A percentile compares a stretch with the other conserved stretches of the same genome.
phyloP scores from a whole-genome alignment of 2,329 filamentous ascomycete genomes.

The Penicillium concentricum region DNA sequence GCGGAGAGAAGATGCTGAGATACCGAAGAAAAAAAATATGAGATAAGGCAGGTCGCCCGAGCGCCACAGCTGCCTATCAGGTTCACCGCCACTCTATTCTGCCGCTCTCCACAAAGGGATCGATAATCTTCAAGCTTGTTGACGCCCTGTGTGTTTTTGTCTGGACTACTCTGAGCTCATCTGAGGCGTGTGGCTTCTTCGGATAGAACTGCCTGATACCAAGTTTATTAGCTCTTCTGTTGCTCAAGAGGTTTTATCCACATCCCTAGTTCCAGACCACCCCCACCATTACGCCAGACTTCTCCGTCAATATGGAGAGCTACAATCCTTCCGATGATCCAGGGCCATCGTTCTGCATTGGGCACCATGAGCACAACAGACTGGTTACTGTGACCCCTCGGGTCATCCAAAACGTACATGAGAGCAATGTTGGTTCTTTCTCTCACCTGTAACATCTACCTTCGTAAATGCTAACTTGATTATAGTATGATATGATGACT shows the following conservation, averaged over 20 bases:
- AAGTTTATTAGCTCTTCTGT: neutral
- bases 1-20: conserved; percentile 9
- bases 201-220: neutral
- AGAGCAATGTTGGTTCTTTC: conserved; percentile 49
- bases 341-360: conserved; percentile 56
- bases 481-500: conserved; percentile 65
- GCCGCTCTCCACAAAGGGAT: conserved; percentile 33
- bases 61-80: conserved; percentile 29
- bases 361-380: conserved; percentile 60
- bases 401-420: conserved; percentile 56
- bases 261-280: conserved; percentile 1
- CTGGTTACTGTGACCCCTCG: conserved; percentile 49
- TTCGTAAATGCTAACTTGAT: conserved; percentile 6
- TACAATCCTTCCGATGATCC: conserved; percentile 35
- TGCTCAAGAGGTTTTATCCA: neutral
- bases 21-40: conserved; percentile 24
- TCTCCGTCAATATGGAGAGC: conserved; percentile 31
- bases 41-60: conserved; percentile 35
- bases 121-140: conserved; percentile 12
- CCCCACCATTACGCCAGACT: conserved; percentile 4
- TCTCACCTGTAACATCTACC: neutral
- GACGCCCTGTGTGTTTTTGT: neutral
- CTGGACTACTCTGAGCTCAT: neutral
- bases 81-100: conserved; percentile 30
- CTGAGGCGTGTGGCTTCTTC: neutral